Base-by-base conservation (phyloP, 306 rosid genomes). In the Begonia masoniana region DNA sequence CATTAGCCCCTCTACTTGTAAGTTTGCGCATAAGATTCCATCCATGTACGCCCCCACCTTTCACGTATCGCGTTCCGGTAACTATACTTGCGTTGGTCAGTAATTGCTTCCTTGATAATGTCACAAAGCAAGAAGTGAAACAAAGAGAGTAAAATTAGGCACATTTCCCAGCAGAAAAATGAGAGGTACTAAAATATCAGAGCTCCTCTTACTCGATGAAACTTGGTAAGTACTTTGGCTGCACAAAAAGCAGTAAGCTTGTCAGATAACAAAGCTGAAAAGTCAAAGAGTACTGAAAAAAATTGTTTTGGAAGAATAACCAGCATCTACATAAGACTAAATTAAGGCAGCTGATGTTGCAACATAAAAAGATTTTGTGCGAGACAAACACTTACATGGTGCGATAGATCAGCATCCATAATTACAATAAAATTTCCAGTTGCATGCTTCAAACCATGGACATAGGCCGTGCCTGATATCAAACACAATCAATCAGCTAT, bases 21-120 rank as follows among this genome's bases (percentile, higher is more conserved):
- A 91, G 77, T 57, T 91, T 91, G 75, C 96, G 94, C 94, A 91
- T 85, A 55, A 91, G 96, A 79, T 78, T 91, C 99, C 99, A 91
- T 63, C 99, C 99, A 81, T 91, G 94, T 47, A 91, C 94, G 60
- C 96, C 94, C 1, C 99, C 99, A 12, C 83, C 94, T 77, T 66
- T 73, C 57, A 86, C 99, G 75, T 91, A 91, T 46, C 96, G 91
- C 55, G 99, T 91, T 57, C 99, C 99, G 0, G 94, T 83, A 51
- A 85, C 94, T 76, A 91, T 83, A 69, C 78, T 84, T 41, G 99
- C 99, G 66, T 82, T 78, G 54, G 96, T 83, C 66, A 78, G 82
- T 62, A 64, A 58, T 67, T 85, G 95, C 70, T 76, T 87, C 72
- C 96, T 80, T 62, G 52, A 57, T 47, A 10, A 47, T n/a, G 49